Base-by-base conservation (phyloP, 768 basidiomycete species). In the Melanogaster broomeanus region DNA sequence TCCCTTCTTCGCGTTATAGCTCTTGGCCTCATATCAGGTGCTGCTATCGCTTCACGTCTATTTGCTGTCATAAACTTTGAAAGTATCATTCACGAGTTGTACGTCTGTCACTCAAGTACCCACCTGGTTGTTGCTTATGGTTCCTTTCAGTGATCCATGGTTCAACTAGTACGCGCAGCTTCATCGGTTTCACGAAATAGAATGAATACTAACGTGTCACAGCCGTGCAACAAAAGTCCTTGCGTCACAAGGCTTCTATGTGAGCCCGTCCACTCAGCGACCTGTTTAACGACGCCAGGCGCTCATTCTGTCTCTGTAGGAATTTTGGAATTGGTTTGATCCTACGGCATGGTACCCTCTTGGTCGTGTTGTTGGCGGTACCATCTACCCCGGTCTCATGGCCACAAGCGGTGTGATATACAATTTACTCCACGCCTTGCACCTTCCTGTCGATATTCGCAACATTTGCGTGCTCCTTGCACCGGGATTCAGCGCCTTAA, bases 271-370 rank as follows among this genome's bases (percentile, higher is more conserved):
- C 9, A 31, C 42, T 18, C 6, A n/a, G 4, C 16, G 5, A 48
- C 8, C n/a, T 19, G 30, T 25, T 45, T 41, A 48, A 19, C 4
- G 10, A 53, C 42, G 24, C 48, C 60, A 5, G 10, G 55, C 42
- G 24, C 48, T 61, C 38, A 59, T 39, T 47, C n/a, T n/a, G n/a
- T 39, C n/a, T 30, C 6, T 48, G 15, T 56, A 97, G 93, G 96
- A 90, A 85, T 98, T 99, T 74, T 99, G 97, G 97, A 99, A 99
- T 66, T 99, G 97, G 97, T 99, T 99, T 67, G 97, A 99, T 72
- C 95, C 95, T 19, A 97, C 96, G 4, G 96, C 96, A 60, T 99
- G 97, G 97, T 98, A 99, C 63, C 97, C 97, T 11, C 84, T 99
- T 0, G 97, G 97, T 40, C 93, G 97, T 62, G 94, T 97, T 44